Percentiles rank a stretch among this genome's conserved stretches.
Evolutionary conservation across 768 basidiomycete species (phyloP).

Genomic region (Daedalea quercina): DNA sequence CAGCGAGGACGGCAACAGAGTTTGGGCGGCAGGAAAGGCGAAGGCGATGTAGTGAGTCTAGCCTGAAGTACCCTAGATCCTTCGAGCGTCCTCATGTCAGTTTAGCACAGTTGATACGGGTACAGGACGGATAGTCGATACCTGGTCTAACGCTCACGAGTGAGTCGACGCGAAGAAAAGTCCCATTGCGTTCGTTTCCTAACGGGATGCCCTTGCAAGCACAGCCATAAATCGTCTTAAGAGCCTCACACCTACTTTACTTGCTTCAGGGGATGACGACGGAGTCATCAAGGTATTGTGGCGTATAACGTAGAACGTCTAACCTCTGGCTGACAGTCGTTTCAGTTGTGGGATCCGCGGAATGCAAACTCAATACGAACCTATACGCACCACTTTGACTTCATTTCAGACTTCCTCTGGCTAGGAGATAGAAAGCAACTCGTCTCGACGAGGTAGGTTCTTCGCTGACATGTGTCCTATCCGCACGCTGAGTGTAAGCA

Average conservation of each 20-base stretch:
- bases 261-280: slow-evolving; percentile 90
- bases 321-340: neutral
- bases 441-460: slow-evolving; percentile 72
- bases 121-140: slow-evolving; percentile 18
- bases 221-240: slow-evolving; percentile 84
- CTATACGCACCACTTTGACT: slow-evolving; percentile 89
- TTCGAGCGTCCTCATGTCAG: slow-evolving; percentile 16
- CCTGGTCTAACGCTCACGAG: slow-evolving; percentile 21
- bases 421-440: slow-evolving; percentile 57
- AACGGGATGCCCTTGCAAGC: slow-evolving; percentile 32
- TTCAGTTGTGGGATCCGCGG: slow-evolving; percentile 86
- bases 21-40: slow-evolving; percentile 80
- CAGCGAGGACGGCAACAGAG: slow-evolving; percentile 55
- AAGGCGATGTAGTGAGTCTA: slow-evolving; percentile 65
- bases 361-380: slow-evolving; percentile 53
- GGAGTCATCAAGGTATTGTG: slow-evolving; percentile 92
- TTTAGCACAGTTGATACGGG: slow-evolving; percentile 20
- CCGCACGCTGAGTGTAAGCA: slow-evolving; percentile 22
- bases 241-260: slow-evolving; percentile 57
- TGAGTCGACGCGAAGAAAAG: slow-evolving; percentile 18
- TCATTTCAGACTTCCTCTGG: slow-evolving; percentile 90
- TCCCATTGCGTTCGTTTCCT: slow-evolving; percentile 1
- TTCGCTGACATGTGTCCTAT: no score
- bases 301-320: no score
- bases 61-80: neutral